Base-by-base conservation (phyloP, 768 basidiomycete genomes). In the Psilocybe azurescens region DNA sequence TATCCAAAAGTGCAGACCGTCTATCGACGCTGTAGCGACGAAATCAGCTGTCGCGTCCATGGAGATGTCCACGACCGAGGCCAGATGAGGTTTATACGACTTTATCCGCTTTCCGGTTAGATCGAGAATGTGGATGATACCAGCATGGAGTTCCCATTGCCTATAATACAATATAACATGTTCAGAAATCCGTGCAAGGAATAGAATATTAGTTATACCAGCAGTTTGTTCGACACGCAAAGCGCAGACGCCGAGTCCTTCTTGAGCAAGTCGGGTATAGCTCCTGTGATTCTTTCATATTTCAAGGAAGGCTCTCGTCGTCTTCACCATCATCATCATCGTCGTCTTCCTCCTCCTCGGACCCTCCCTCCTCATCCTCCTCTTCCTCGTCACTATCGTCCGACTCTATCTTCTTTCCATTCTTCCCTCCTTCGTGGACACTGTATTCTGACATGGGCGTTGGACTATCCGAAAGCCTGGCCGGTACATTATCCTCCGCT, bases 221-320 rank as follows among this genome's bases (percentile, higher is more conserved):
- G 78, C 47, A 85, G 80, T 66, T 89, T 89, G 55, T 87, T 86
- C 0, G 90, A 88, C 20, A 95, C 84, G 11, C 87, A 83, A 20
- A 98, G 78, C 4, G 94, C 87, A 41, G 95, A 96, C 1, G 90
- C 93, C 11, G 94, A 89, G 70, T 97, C 97, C 73, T 93, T 96
- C 78, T 87, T 88, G 58, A 98, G 83, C 30, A 97, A 77, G 67
- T 93, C 91, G 3, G 86, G 85, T 30, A 91, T 77, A 0, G 84
- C 76, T 1, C 93, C 92, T 24, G 83, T 83, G 57, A 97, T 83
- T 48, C 91, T 87, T 66, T 92, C 89, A 70, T 98, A 99, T 73
- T 98, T 99, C 69, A 99, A 81, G 0, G 91, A 85, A 38, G 93
- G 95, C 77, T 97, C 95, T 95, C 93, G 29, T 96, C 94, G 1